A percentile compares a stretch with the other conserved stretches of the same genome.
phyloP scores from a whole-genome alignment of 106 monocot genomes.

The Amphibolis antarctica region DNA sequence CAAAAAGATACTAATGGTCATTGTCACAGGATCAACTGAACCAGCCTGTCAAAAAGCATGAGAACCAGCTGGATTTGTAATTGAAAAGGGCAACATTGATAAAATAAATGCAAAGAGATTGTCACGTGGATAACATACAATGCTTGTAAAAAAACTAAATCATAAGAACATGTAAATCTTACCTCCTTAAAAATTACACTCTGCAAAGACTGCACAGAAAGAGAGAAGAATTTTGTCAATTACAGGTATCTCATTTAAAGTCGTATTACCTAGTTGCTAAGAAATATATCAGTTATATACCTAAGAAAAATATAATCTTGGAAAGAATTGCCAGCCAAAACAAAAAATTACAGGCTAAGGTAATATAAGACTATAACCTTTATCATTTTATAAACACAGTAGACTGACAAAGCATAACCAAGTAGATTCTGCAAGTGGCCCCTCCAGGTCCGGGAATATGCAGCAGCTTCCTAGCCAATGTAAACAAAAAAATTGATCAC shows the following conservation, averaged over 20 bases:
- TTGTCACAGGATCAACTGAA: constrained; percentile 87
- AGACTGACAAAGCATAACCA: constrained; percentile 90
- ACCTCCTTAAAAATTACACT: constrained; percentile 97
- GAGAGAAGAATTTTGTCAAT: constrained; percentile 8
- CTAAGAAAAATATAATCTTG: not conserved
- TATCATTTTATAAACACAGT: constrained; percentile 98
- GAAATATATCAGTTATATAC: not conserved
- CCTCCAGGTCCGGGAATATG: constrained; percentile 90
- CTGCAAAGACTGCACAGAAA: constrained; percentile 78
- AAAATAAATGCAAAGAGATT: not conserved
- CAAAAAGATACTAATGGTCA: constrained; percentile 78
- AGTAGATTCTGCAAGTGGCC: constrained; percentile 89
- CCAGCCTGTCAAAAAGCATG: constrained; percentile 44
- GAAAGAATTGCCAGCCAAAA: not conserved
- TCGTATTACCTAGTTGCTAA: too few relatives aligned
- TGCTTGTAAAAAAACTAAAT: not conserved
- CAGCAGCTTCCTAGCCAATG: constrained; percentile 77
- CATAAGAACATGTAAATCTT: constrained; percentile 13
- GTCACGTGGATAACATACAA: not conserved
- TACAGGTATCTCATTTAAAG: not conserved
- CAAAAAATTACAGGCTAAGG: not conserved
- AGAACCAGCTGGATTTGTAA: not conserved
- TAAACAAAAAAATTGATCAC: not conserved
- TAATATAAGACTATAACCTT: constrained; percentile 38
- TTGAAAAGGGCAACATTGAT: not conserved